phyloP scores from a whole-genome alignment of 495 filamentous ascomycete genomes.

The Trichodelitschia bisporula region DNA sequence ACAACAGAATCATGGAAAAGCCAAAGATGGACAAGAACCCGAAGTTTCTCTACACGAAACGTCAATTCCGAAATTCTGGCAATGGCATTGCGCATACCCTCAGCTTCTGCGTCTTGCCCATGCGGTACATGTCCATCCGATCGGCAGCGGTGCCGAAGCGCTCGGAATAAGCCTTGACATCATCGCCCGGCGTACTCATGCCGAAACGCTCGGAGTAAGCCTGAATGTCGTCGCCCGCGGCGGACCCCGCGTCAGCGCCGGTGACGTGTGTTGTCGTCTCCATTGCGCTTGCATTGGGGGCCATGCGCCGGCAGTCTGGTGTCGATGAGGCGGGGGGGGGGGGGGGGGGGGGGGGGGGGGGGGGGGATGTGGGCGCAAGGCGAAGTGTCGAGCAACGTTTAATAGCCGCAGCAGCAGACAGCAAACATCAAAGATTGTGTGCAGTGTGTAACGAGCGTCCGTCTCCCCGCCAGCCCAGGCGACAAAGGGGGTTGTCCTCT shows the following conservation, averaged over 20 bases:
- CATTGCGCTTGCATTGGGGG: slow-evolving; percentile 3
- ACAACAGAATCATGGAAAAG: slow-evolving; percentile 8
- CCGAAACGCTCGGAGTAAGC: too few relatives aligned
- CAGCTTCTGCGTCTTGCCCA: slow-evolving; percentile 9
- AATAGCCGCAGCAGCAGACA: too few relatives aligned
- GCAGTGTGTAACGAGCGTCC: too few relatives aligned
- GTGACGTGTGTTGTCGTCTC: slow-evolving; percentile 3
- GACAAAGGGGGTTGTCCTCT: too few relatives aligned
- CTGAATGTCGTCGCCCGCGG: too few relatives aligned
- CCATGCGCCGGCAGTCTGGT: background rate
- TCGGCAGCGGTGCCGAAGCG: slow-evolving; percentile 7
- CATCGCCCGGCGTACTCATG: too few relatives aligned
- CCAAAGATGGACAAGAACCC: slow-evolving; percentile 8
- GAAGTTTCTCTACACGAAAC: slow-evolving; percentile 7
- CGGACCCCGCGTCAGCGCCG: background rate
- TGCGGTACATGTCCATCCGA: slow-evolving; percentile 6
- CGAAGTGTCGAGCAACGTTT: background rate
- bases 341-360: background rate
- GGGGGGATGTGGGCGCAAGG: background rate
- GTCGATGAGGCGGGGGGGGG: background rate
- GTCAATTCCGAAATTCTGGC: background rate
- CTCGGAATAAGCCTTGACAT: slow-evolving; percentile 2
- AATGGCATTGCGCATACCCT: too few relatives aligned
- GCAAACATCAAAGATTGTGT: too few relatives aligned
- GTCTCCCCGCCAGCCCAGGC: too few relatives aligned